A percentile compares a stretch with the other conserved stretches of the same genome.
phyloP scores from a whole-genome alignment of 306 rosid genomes.

The Inga leiocalycina region DNA sequence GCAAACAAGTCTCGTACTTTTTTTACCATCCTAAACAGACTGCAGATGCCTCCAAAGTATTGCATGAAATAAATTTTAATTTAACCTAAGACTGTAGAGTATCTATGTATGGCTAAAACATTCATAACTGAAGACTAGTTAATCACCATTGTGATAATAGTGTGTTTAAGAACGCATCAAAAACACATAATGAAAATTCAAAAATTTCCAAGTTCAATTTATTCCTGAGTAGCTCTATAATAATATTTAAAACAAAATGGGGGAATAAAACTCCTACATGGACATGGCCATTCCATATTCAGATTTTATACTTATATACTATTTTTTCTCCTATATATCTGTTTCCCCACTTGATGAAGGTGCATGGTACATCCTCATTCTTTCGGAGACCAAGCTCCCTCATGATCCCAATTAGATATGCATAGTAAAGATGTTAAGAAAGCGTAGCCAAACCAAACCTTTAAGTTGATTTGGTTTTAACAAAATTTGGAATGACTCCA shows the following conservation, averaged over 20 bases:
- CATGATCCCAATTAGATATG: background rate
- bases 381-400: slow-evolving; percentile 15
- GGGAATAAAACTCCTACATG: background rate
- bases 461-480: background rate
- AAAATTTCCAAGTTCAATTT: background rate
- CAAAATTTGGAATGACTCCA: background rate
- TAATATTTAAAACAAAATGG: background rate
- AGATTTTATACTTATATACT: background rate
- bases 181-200: background rate
- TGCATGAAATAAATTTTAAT: background rate
- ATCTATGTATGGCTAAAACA: background rate
- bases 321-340: background rate
- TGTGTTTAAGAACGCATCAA: background rate
- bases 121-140: background rate
- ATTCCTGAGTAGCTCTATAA: background rate
- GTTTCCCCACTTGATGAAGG: background rate
- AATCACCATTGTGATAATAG: background rate
- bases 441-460: background rate
- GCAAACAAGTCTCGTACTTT: slow-evolving; percentile 19
- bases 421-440: background rate
- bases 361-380: background rate
- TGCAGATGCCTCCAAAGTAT: slow-evolving; percentile 13
- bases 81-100: background rate
- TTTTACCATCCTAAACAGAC: background rate
- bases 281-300: background rate